Percentiles rank a stretch among this genome's conserved stretches.
These are phyloP conservation scores for Calonectria pseudoturangicola DNA, from an alignment of 2,329 filamentous ascomycete genomes.

Conservation along the genomic window DNA sequence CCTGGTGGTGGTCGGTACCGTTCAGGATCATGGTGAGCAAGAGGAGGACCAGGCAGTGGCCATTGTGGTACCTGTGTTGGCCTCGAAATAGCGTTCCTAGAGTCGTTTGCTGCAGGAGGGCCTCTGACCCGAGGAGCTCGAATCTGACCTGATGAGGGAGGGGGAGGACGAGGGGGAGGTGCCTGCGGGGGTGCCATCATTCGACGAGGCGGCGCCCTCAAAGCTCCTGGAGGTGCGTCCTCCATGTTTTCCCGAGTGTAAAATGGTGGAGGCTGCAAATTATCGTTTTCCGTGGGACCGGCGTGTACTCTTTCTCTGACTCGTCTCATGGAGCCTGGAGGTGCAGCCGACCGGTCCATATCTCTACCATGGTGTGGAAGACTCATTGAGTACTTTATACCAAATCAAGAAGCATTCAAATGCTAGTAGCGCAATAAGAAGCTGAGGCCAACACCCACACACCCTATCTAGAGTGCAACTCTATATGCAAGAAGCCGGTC, in stretches of 20 bases:
- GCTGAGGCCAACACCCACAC: slow-evolving; percentile 40
- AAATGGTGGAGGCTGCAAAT: slow-evolving; percentile 48
- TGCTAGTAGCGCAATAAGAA: slow-evolving; percentile 40
- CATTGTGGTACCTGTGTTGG: slow-evolving; percentile 73
- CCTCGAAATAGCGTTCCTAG: slow-evolving; percentile 66
- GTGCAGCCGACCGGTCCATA: slow-evolving; percentile 67
- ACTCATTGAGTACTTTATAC: slow-evolving; percentile 69
- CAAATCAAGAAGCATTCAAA: slow-evolving; percentile 50
- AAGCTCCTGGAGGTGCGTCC: slow-evolving; percentile 51
- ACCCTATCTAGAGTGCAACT: slow-evolving; percentile 49
- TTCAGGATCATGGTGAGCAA: slow-evolving; percentile 59
- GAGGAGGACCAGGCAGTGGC: slow-evolving; percentile 66
- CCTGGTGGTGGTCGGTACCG: slow-evolving; percentile 72
- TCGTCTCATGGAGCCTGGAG: slow-evolving; percentile 71
- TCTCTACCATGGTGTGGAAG: slow-evolving; percentile 72
- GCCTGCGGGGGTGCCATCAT: slow-evolving; percentile 47
- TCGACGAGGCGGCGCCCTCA: slow-evolving; percentile 55
- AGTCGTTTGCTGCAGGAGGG: slow-evolving; percentile 43
- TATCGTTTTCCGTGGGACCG: slow-evolving; percentile 52
- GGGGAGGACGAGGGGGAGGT: slow-evolving; percentile 26
- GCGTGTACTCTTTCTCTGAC: slow-evolving; percentile 72
- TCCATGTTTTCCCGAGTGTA: slow-evolving; percentile 54
- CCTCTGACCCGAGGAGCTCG: slow-evolving; percentile 46
- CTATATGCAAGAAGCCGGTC: slow-evolving; percentile 49
- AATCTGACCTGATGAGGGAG: slow-evolving; percentile 39